phyloP scores from a whole-genome alignment of 2,329 filamentous ascomycete species.

The Xylariales sp. region DNA sequence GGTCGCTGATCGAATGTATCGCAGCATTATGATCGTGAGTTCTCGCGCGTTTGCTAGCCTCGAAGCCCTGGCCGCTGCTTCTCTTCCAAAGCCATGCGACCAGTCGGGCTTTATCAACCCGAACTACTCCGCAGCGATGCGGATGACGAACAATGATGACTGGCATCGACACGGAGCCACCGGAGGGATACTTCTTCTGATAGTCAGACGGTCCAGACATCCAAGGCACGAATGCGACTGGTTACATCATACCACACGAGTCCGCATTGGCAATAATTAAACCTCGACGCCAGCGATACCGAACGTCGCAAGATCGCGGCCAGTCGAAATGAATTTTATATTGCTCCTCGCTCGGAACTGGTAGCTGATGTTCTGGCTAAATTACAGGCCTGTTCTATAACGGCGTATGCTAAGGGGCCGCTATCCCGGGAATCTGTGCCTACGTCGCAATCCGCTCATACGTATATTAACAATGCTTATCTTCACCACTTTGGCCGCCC shows the following conservation, averaged over 20 bases:
- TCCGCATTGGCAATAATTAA: slow-evolving; percentile 14
- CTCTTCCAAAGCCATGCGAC: background rate
- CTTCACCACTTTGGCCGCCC: background rate
- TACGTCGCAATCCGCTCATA: background rate
- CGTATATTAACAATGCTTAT: background rate
- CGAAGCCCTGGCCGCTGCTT: background rate
- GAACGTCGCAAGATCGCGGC: slow-evolving; percentile 7
- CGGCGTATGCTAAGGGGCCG: background rate
- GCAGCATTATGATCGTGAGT: slow-evolving; percentile 11
- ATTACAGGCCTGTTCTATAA: slow-evolving; percentile 1
- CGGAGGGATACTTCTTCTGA: slow-evolving; percentile 2
- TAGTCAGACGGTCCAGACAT: slow-evolving; percentile 5
- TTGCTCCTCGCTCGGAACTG: slow-evolving; percentile 8
- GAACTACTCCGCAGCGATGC: background rate
- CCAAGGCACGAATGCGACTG: slow-evolving; percentile 2
- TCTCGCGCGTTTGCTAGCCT: background rate
- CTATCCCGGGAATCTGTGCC: slow-evolving; percentile 12
- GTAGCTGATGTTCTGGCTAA: slow-evolving; percentile 18
- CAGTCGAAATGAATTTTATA: slow-evolving; percentile 19
- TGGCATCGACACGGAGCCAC: background rate
- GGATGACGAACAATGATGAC: no score
- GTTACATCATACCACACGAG: slow-evolving; percentile 21
- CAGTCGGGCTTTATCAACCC: slow-evolving; percentile 6
- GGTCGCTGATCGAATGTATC: background rate
- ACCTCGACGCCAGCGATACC: slow-evolving; percentile 1